Conservation (phyloP, 2,329 filamentous ascomycete species). For the Hypoxylon sp. region DNA sequence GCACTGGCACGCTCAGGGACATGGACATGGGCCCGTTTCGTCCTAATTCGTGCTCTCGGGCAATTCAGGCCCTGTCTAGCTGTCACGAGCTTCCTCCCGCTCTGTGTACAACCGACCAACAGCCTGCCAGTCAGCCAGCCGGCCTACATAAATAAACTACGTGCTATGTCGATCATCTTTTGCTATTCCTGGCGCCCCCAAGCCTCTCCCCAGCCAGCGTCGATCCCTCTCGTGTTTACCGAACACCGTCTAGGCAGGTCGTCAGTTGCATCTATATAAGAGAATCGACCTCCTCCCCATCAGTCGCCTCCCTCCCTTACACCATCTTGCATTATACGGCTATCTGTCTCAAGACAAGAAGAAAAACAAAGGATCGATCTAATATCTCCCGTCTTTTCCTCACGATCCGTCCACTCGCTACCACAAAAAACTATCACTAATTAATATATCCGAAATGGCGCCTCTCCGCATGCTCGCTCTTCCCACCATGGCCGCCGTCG, state of each 20-base stretch:
- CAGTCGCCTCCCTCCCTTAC: conserved; percentile 6
- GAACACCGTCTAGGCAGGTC: conserved; percentile 24
- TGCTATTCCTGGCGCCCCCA: conserved; percentile 25
- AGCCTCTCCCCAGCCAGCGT: conserved; percentile 13
- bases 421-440: conserved; percentile 4
- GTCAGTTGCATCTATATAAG: conserved; percentile 25
- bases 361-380: not conserved
- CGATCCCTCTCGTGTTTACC: conserved; percentile 24
- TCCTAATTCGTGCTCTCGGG: conserved; percentile 32
- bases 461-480: conserved; percentile 39
- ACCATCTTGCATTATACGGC: conserved; percentile 3
- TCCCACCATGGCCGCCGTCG: conserved; percentile 37
- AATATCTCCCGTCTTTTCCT: conserved; percentile 5
- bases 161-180: conserved; percentile 29
- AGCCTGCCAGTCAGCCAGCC: no score
- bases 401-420: conserved; percentile 30
- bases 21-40: conserved; percentile 32
- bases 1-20: not conserved
- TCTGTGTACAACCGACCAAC: no score
- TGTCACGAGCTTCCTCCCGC: conserved; percentile 16
- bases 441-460: conserved; percentile 35
- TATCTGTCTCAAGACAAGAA: not conserved
- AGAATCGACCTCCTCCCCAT: conserved; percentile 13
- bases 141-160: not conserved
- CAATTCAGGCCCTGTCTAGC: conserved; percentile 33